Evolutionary conservation across 495 filamentous ascomycete genomes (phyloP).

Genomic region (Talaromyces nanjingensis): DNA sequence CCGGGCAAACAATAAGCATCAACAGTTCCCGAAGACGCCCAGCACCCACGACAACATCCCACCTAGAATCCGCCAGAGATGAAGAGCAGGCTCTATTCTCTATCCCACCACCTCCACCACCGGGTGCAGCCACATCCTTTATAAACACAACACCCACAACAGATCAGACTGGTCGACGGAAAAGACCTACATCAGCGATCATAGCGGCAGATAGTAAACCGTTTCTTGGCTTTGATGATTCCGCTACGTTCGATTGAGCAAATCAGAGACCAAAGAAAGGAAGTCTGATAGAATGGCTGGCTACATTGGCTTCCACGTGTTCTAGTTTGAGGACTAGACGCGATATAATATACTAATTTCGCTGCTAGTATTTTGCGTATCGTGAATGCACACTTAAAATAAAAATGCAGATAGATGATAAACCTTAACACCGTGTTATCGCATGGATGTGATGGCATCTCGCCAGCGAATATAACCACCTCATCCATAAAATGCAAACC

Average conservation of each 20-base stretch:
- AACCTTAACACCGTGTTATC: not conserved
- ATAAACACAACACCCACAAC: not conserved
- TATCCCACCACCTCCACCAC: conserved; percentile 35
- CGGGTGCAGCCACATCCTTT: conserved; percentile 2
- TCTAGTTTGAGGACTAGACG: not conserved
- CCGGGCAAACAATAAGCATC: conserved; percentile 78
- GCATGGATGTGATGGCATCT: not conserved
- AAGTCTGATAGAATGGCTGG: not conserved
- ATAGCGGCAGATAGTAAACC: conserved; percentile 7
- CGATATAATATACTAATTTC: conserved; percentile 4
- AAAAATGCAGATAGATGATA: not conserved
- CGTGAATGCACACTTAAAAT: not conserved
- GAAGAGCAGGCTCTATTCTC: conserved; percentile 35
- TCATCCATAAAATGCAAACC: not conserved
- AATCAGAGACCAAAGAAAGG: not conserved
- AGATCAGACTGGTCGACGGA: conserved; percentile 3
- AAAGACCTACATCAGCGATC: conserved; percentile 5
- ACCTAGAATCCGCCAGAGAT: conserved; percentile 11
- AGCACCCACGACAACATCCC: conserved; percentile 2
- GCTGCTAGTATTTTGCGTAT: not conserved
- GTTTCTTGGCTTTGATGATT: conserved; percentile 7
- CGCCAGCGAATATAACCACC: not conserved
- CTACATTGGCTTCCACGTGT: not conserved
- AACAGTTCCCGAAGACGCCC: conserved; percentile 47
- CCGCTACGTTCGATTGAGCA: conserved; percentile 5